Conservation (phyloP, 352 stramenopile species). For the Globisporangium polare region DNA sequence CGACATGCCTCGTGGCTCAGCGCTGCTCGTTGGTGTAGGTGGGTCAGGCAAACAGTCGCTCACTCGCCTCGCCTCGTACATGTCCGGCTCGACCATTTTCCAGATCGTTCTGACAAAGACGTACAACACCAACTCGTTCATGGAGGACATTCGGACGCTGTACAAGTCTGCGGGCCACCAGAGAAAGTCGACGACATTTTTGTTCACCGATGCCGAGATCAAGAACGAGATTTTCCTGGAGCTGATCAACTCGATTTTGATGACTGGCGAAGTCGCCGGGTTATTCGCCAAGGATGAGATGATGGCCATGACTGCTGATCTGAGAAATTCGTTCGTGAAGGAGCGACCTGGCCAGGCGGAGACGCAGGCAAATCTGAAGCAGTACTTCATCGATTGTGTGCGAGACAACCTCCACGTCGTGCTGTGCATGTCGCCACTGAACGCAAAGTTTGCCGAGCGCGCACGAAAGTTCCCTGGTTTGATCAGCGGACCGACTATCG, state of each 20-base stretch:
- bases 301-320: slow-evolving; percentile 97
- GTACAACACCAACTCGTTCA: slow-evolving; percentile 97
- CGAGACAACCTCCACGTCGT: slow-evolving; percentile 98
- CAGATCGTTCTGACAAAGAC: slow-evolving; percentile 98
- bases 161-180: slow-evolving; percentile 97
- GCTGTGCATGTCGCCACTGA: slow-evolving; percentile 99
- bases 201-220: slow-evolving; percentile 99
- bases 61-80: slow-evolving; percentile 95
- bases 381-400: slow-evolving; percentile 98
- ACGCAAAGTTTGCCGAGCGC: slow-evolving; percentile 95
- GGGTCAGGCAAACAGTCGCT: slow-evolving; percentile 97
- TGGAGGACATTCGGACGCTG: slow-evolving; percentile 96
- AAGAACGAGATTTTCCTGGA: slow-evolving; percentile 99
- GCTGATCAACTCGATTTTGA: slow-evolving; percentile 97
- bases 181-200: slow-evolving; percentile 95
- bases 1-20: slow-evolving; percentile 95
- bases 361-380: slow-evolving; percentile 95
- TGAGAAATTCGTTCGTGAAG: slow-evolving; percentile 94
- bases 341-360: slow-evolving; percentile 93
- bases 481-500: slow-evolving; percentile 97
- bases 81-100: slow-evolving; percentile 95
- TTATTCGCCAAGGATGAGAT: slow-evolving; percentile 99
- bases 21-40: slow-evolving; percentile 96
- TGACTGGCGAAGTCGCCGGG: slow-evolving; percentile 97
- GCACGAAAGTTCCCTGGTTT: slow-evolving; percentile 97